Evolutionary conservation across 2,329 filamentous ascomycete species (phyloP), one percentile per base, ranked within the genome.

Genomic region (Diaporthe destruens): DNA sequence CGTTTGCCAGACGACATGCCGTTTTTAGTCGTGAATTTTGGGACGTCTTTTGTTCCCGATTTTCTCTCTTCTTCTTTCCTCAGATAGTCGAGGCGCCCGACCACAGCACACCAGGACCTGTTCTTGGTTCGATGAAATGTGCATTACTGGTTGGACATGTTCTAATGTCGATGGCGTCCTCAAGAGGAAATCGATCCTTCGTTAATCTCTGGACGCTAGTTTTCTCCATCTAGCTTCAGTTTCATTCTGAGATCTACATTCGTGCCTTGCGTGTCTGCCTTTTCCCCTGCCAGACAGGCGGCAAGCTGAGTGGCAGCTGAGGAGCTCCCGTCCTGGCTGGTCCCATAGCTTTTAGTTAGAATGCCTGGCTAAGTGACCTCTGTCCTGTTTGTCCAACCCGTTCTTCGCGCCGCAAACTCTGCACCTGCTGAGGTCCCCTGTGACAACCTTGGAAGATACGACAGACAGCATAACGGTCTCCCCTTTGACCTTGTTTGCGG

Each of bases 161-260:
- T 79, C 71, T 75, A 72, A 77, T 79, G 80, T 80, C 79, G 78
- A 76, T 77, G 76, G 74, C 77, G 71, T 76, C 80, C 79, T 85
- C 82, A 82, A 87, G 86, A 87, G 81, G 77, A 85, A 78, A 80
- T 78, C 75, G 85, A 86, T 87, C 86, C 85, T 82, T 87, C 86
- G 86, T 88, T 88, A 88, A 88, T 88, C 86, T 85, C 86, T 78
- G 85, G 81, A 85, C 83, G 77, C 83, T 83, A 83, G 82, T 82
- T 77, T 66, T 80, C 78, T 80, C 84, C 81, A 82, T 88, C 85
- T 85, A 84, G 80, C 81, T 84, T 82, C 81, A 84, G 86, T 88
- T 88, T 88, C 86, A 88, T 87, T 86, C 83, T 83, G 85, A 86
- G 86, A 88, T 88, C 86, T 87, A 88, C 86, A 88, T 85, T 75